Percentiles rank a stretch among this genome's conserved stretches.
phyloP scores from a whole-genome alignment of 768 basidiomycete genomes.

The Sporobolomyces roseus region DNA sequence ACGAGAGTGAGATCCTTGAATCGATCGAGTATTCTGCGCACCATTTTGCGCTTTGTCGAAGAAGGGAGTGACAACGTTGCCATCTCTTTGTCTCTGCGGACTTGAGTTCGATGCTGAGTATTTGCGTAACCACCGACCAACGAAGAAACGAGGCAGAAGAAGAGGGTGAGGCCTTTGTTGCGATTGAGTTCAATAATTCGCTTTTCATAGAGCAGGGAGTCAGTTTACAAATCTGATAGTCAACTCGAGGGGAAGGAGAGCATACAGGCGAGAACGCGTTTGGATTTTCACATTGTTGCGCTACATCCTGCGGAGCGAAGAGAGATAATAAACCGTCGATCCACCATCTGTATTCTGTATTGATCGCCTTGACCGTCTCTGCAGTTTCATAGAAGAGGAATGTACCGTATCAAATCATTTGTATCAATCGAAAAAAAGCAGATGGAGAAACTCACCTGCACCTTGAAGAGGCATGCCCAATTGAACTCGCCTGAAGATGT shows the following conservation, averaged over 20 bases:
- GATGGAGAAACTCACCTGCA: background rate
- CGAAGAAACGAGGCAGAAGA: background rate
- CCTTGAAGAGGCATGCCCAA: slow-evolving; percentile 9
- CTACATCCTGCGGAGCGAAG: no score
- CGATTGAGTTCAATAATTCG: slow-evolving; percentile 2
- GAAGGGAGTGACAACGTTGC: background rate
- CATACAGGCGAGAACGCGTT: background rate
- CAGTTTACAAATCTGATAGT: background rate
- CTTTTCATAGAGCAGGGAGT: background rate
- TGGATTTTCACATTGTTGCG: no score
- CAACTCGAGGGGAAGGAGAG: no score
- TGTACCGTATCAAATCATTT: no score
- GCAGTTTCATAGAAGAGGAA: background rate
- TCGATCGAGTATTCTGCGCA: background rate
- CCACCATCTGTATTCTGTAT: no score
- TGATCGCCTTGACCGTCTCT: background rate
- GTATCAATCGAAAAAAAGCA: no score
- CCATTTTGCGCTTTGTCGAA: background rate
- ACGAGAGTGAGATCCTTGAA: slow-evolving; percentile 12
- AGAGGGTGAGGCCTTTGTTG: background rate
- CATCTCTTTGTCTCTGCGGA: background rate
- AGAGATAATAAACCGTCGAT: no score
- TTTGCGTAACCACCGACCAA: background rate
- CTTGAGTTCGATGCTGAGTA: background rate
- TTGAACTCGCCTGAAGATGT: slow-evolving; percentile 24